phyloP scores from a whole-genome alignment of 371 early-diverging fungal species.

The Rhizomucor pusillus region DNA sequence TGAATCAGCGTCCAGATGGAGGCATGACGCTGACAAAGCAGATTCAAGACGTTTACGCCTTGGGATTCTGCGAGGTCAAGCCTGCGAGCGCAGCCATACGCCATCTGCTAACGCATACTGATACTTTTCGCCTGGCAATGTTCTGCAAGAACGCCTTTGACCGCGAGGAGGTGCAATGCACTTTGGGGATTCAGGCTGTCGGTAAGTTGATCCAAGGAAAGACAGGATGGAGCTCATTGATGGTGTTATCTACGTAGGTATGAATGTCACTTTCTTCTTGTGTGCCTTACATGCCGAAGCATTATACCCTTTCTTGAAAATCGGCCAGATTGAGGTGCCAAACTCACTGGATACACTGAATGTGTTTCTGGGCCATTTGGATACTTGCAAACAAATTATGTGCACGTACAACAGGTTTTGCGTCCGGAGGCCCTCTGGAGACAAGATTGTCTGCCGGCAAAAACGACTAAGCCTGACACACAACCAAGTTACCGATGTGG shows the following conservation, averaged over 20 bases:
- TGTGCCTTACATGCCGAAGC: not conserved
- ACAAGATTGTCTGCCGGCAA: too few species aligned
- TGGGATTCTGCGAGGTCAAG: slow-evolving; percentile 19
- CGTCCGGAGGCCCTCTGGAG: not conserved
- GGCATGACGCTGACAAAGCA: slow-evolving; percentile 4
- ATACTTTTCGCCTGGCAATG: slow-evolving; percentile 13
- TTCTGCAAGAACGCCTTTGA: slow-evolving; percentile 20
- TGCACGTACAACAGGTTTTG: not conserved
- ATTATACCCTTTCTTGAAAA: not conserved
- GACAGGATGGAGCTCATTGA: not conserved
- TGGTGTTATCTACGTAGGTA: not conserved
- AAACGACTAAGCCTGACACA: too few species aligned
- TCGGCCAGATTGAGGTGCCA: not conserved
- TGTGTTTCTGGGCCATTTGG: not conserved
- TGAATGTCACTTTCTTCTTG: not conserved
- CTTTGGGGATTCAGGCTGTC: slow-evolving; percentile 16
- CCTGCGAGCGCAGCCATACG: slow-evolving; percentile 4
- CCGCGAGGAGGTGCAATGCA: slow-evolving; percentile 13
- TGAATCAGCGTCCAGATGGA: too few species aligned
- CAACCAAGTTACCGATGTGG: too few species aligned
- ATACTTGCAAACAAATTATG: not conserved
- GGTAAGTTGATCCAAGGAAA: slow-evolving; percentile 15
- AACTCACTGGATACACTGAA: not conserved
- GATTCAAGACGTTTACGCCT: slow-evolving; percentile 7
- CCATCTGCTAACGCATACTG: slow-evolving; percentile 10